These are phyloP conservation scores for Yamadazyma friedrichii DNA, from an alignment of 1,139 yeast genomes.

Conservation along the genomic window DNA sequence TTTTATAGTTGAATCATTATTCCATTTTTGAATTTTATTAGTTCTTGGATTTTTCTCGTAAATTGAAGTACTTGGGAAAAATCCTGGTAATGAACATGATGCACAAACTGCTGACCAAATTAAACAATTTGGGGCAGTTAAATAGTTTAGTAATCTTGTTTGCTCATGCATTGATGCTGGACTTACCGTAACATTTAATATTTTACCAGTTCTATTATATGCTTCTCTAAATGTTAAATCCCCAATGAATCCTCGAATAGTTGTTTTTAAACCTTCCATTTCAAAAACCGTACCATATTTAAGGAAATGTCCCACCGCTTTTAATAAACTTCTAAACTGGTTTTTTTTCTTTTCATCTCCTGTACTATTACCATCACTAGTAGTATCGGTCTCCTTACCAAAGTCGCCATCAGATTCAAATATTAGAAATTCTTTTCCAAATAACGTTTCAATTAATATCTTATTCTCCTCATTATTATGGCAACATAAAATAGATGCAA, in stretches of 20 bases:
- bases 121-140: conserved; percentile 50
- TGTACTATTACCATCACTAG: conserved; percentile 9
- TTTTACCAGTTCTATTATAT: conserved; percentile 57
- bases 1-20: conserved; percentile 69
- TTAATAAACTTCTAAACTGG: conserved; percentile 39
- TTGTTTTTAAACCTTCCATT: conserved; percentile 63
- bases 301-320: conserved; percentile 50
- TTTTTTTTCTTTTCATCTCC: conserved; percentile 28
- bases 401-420: conserved; percentile 32
- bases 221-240: conserved; percentile 75
- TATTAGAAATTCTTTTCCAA: conserved; percentile 64
- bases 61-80: conserved; percentile 83
- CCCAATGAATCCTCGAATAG: conserved; percentile 81
- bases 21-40: conserved; percentile 74
- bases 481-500: conserved; percentile 84
- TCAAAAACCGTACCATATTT: conserved; percentile 90
- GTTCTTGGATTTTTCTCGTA: conserved; percentile 80
- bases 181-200: conserved; percentile 55
- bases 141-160: conserved; percentile 43
- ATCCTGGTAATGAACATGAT: conserved; percentile 89
- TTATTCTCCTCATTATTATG: conserved; percentile 75
- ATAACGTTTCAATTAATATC: conserved; percentile 51
- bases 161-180: conserved; percentile 65
- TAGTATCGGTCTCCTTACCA: conserved; percentile 6
- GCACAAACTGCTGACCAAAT: conserved; percentile 94